Evolutionary conservation across 495 filamentous ascomycete species (phyloP).

Genomic region (Penicillium soppii): DNA sequence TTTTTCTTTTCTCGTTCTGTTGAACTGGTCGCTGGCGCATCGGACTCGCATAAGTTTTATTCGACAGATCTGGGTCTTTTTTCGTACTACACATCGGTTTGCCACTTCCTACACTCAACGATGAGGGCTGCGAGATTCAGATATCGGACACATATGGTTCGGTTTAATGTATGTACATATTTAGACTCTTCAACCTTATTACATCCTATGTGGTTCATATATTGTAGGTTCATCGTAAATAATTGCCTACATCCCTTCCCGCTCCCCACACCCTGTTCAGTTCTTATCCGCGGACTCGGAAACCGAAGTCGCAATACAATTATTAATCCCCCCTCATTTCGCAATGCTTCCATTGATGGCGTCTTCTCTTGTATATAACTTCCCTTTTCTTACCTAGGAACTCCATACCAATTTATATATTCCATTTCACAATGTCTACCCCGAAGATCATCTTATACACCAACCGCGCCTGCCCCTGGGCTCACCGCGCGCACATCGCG

Average conservation of each 20-base stretch:
- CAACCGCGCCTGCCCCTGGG: constrained; percentile 76
- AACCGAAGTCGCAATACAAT: constrained; percentile 14
- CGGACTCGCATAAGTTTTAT: constrained; percentile 8
- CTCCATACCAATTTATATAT: background rate
- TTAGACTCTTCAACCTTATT: constrained; percentile 22
- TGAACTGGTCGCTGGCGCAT: constrained; percentile 27
- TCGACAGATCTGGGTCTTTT: constrained; percentile 21
- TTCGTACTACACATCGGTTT: constrained; percentile 19
- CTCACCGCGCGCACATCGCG: constrained; percentile 77
- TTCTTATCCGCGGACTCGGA: constrained; percentile 19
- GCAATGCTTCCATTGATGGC: constrained; percentile 19
- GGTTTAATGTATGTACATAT: constrained; percentile 35
- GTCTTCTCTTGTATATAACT: constrained; percentile 1
- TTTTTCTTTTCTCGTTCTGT: constrained; percentile 12
- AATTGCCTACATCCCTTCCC: background rate
- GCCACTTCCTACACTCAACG: constrained; percentile 3
- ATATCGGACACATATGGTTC: constrained; percentile 25
- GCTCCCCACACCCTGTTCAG: constrained; percentile 17
- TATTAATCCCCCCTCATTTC: constrained; percentile 30
- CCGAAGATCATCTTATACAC: constrained; percentile 67
- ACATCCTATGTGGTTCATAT: too few relatives aligned
- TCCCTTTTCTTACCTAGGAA: background rate
- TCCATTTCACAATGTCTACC: constrained; percentile 26
- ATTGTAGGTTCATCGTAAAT: background rate
- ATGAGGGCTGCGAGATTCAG: constrained; percentile 15